These are phyloP conservation scores for Fraxinus velutina DNA, from an alignment of 305 asterid genomes.

Conservation along the genomic window DNA sequence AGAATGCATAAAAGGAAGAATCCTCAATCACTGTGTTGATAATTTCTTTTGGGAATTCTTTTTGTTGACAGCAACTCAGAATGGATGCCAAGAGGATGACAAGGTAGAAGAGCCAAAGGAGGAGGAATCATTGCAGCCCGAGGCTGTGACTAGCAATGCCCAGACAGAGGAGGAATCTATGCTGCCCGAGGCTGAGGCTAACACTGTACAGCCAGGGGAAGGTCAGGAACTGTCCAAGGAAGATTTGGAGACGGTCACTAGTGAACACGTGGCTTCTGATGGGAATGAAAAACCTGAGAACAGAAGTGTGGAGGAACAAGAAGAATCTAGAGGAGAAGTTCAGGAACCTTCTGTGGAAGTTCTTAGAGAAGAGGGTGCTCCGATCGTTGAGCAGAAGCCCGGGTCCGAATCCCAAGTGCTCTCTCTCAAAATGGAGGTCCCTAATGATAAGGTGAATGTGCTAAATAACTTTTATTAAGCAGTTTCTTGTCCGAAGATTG, in stretches of 20 bases:
- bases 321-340: conserved; percentile 31
- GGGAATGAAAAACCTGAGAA: conserved; percentile 38
- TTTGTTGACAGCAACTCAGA: conserved; percentile 41
- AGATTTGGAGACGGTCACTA: conserved; percentile 15
- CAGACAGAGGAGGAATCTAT: neutral
- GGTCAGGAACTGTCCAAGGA: conserved; percentile 38
- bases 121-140: conserved; percentile 10
- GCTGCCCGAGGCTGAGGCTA: conserved; percentile 7
- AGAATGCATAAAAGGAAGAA: neutral
- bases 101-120: conserved; percentile 1
- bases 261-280: conserved; percentile 33
- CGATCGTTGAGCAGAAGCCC: conserved; percentile 28
- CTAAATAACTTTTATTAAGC: neutral
- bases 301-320: conserved; percentile 32
- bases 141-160: neutral
- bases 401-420: conserved; percentile 43
- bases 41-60: neutral
- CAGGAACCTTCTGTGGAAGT: conserved; percentile 40
- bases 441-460: conserved; percentile 72
- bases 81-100: conserved; percentile 48
- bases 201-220: neutral
- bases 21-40: neutral
- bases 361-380: conserved; percentile 46
- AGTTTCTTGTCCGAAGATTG: neutral
- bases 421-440: conserved; percentile 85